Evolutionary conservation across 1,284 basidiomycete genomes (phyloP).

Genomic region (Ceratobasidium sp.): DNA sequence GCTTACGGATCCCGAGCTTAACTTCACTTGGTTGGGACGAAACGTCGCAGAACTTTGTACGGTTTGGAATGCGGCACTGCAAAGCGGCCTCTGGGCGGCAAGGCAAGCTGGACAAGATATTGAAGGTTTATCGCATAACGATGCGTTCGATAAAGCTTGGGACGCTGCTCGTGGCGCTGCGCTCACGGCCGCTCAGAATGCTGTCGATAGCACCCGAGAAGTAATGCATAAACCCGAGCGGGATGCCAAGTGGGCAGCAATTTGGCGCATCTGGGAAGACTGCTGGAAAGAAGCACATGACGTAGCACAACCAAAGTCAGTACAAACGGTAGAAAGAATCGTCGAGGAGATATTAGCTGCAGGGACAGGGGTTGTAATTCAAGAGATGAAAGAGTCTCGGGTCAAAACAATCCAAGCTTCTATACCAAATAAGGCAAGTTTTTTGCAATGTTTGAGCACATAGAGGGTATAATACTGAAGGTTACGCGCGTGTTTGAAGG

Average conservation of each 20-base stretch:
- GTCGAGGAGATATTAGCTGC: not conserved
- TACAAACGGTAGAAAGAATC: not conserved
- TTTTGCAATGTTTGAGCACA: not conserved
- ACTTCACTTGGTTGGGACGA: not conserved
- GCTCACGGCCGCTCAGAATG: not conserved
- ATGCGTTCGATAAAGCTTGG: slow-evolving; percentile 12
- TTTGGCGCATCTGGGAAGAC: slow-evolving; percentile 28
- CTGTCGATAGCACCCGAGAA: not conserved
- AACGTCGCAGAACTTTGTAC: slow-evolving; percentile 5
- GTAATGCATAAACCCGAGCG: not conserved
- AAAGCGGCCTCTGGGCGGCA: not conserved
- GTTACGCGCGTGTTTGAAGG: not conserved
- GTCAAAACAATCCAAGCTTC: not conserved
- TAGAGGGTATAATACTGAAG: not conserved
- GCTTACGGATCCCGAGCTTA: slow-evolving; percentile 1
- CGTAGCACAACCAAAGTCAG: not conserved
- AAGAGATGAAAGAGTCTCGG: not conserved
- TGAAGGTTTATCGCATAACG: not conserved
- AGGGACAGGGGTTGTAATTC: not conserved
- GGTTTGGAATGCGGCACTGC: not conserved
- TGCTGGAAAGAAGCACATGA: not conserved
- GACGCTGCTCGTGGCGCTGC: not conserved
- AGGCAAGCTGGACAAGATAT: not conserved
- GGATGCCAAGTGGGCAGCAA: slow-evolving; percentile 10
- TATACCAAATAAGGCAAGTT: not conserved